Base-by-base conservation (phyloP, 2,329 filamentous ascomycete genomes). In the Arthrobotrys megalospora region DNA sequence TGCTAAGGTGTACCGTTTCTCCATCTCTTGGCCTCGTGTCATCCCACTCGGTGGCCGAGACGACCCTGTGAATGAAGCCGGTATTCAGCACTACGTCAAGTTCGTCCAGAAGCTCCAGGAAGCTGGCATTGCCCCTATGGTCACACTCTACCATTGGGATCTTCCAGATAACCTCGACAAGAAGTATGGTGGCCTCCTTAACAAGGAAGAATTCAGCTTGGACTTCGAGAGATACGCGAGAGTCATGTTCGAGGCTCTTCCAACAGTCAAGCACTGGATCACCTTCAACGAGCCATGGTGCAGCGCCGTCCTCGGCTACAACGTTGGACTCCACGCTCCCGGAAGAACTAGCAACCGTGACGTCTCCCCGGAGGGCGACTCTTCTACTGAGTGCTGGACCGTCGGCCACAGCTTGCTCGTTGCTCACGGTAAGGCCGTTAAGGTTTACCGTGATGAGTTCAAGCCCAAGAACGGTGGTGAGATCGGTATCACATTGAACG, bases 241-340 rank as follows among this genome's bases (percentile, higher is more conserved):
- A 79, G 87, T 93, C 55, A 87, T 93, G 82, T 96, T 94, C 86
- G 88, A 91, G 83, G 89, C 90, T 0, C 87, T 96, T 60, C 88
- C 90, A 67, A 91, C 91, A 84, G 93, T 94, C 82, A 93, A 93
- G 86, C 88, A 93, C 85, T 97, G 93, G 93, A 93, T 94, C 84
- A 96, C 93, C 28, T 93, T 95, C 86, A 96, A 96, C 84, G 93
- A 97, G 86, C 93, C 93, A 2, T 96, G 92, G 90, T 96, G 93
- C 85, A 92, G 90, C 80, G 90, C 91, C 65, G 91, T 96, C 79
- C 88, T 96, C 48, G 93, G 93, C 41, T 96, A 95, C 85, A 92
- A 88, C 83, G 89, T 88, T 48, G 93, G 93, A 32, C 86, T 90
- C 79, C 94, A 94, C 83, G 93, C 93, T 10, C 93, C 93, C 0